Evolutionary conservation across 345 rosid genomes (phyloP), one percentile per base, ranked within the genome.

Genomic region (Barbarea vulgaris): DNA sequence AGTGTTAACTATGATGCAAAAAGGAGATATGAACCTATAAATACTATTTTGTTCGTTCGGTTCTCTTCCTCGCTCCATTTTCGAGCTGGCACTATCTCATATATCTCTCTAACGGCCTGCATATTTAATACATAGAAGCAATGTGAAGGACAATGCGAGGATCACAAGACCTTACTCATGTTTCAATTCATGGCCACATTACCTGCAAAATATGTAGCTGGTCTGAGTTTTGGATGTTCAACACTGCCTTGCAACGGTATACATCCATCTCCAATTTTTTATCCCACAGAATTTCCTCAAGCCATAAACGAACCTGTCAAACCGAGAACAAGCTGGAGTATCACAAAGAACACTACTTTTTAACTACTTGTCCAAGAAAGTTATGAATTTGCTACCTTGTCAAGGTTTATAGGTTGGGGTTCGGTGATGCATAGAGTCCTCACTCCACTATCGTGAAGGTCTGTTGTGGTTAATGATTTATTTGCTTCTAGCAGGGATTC

Each of bases 201-300:
- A 94, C 98, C 98, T 91, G 98, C 86, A 91, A 83, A 69, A 89
- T 90, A 82, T 91, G 97, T 17, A 94, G 77, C 69, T 85, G 84
- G 75, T 87, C 90, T 19, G 97, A 91, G 80, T 87, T 83, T 42
- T 69, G 72, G 72, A 91, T 75, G 54, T 72, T 74, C 79, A 94
- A 79, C 77, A 94, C 84, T 82, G 93, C 98, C 81, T 94, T 94
- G 84, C 97, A 94, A 30, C 97, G 96, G 69, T 94, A 91, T 12
- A 91, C 83, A 82, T 91, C 97, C 91, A 90, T 85, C 28, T 62
- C 89, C 76, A 77, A 44, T 63, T 85, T 90, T 80, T 90, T 94
- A 64, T 94, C 96, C 98, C 98, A 90, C 63, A 91, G 84, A 75
- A 94, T 90, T 72, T 88, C 98, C 84, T 94, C 97, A 2, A 94